These are phyloP conservation scores for Russula emetica DNA, from an alignment of 768 basidiomycete genomes.

Conservation along the genomic window DNA sequence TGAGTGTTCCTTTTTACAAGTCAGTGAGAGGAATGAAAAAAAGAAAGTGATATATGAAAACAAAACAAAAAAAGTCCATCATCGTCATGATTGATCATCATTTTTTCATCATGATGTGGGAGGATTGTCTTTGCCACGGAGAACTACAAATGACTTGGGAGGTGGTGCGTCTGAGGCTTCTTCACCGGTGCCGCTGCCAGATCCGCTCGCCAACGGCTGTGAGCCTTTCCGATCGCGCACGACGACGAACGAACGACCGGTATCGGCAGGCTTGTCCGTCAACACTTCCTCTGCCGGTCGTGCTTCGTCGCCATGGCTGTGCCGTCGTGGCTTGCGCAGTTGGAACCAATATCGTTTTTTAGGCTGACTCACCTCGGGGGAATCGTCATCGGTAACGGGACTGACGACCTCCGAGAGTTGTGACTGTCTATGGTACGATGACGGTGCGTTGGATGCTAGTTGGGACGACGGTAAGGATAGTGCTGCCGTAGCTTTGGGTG, in stretches of 20 bases:
- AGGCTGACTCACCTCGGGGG: slow-evolving; percentile 17
- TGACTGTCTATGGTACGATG: slow-evolving; percentile 20
- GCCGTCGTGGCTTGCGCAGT: slow-evolving; percentile 25
- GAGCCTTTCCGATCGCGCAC: slow-evolving; percentile 29
- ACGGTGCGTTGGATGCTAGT: background rate
- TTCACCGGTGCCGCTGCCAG: background rate
- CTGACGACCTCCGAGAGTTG: slow-evolving; percentile 23
- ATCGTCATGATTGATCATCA: background rate
- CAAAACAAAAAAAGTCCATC: background rate
- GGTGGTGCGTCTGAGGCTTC: background rate
- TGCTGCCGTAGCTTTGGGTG: background rate
- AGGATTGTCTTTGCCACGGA: slow-evolving; percentile 46
- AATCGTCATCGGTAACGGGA: slow-evolving; percentile 25
- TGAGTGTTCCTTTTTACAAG: slow-evolving; percentile 14
- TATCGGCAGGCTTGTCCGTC: slow-evolving; percentile 4
- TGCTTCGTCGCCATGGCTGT: slow-evolving; percentile 24
- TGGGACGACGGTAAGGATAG: background rate
- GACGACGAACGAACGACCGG: slow-evolving; percentile 36
- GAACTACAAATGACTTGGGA: slow-evolving; percentile 54
- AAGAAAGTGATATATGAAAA: background rate
- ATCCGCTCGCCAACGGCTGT: slow-evolving; percentile 10
- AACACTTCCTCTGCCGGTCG: background rate
- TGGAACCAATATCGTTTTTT: slow-evolving; percentile 28
- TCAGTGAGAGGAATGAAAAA: background rate
- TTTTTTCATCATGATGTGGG: slow-evolving; percentile 4